A percentile compares a stretch with the other conserved stretches of the same genome.
phyloP scores from a whole-genome alignment of 2,329 filamentous ascomycete species.

The Sphaerulina populicola region DNA sequence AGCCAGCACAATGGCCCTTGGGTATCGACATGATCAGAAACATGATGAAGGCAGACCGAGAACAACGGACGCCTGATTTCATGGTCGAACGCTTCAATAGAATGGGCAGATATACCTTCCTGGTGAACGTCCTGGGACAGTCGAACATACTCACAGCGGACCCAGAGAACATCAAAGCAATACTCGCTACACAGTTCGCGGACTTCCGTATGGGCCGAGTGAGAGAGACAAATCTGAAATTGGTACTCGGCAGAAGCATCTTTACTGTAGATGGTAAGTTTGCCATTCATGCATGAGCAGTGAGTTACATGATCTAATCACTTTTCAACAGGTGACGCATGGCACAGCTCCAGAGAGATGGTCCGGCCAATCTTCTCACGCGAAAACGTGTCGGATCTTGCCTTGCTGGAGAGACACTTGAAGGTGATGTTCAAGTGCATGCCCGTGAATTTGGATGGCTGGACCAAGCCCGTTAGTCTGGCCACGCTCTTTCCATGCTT shows the following conservation, averaged over 20 bases:
- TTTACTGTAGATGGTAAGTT: conserved; percentile 28
- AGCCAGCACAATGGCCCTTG: conserved; percentile 5
- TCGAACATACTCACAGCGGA: conserved; percentile 9
- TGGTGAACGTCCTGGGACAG: not conserved
- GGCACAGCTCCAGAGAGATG: conserved; percentile 31
- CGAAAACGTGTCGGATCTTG: conserved; percentile 31
- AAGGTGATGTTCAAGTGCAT: conserved; percentile 28
- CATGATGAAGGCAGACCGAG: conserved; percentile 2
- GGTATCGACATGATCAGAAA: conserved; percentile 6
- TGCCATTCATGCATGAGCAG: no score
- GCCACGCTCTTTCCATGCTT: conserved; percentile 52
- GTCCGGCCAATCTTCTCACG: conserved; percentile 33
- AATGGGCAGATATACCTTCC: conserved; percentile 7
- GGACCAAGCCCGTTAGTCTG: conserved; percentile 24
- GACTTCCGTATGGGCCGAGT: conserved; percentile 6
- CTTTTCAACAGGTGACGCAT: conserved; percentile 12
- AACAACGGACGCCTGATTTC: conserved; percentile 5
- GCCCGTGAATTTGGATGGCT: conserved; percentile 20
- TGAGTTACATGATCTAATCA: no score
- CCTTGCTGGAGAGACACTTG: conserved; percentile 29
- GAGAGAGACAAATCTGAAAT: conserved; percentile 5
- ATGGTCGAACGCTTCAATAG: conserved; percentile 6
- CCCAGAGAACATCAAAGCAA: conserved; percentile 9
- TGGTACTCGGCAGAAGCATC: conserved; percentile 4
- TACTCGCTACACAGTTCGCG: conserved; percentile 9